Evolutionary conservation across 1,139 yeast species (phyloP).

Genomic region (Debaryomycetaceae sp.): DNA sequence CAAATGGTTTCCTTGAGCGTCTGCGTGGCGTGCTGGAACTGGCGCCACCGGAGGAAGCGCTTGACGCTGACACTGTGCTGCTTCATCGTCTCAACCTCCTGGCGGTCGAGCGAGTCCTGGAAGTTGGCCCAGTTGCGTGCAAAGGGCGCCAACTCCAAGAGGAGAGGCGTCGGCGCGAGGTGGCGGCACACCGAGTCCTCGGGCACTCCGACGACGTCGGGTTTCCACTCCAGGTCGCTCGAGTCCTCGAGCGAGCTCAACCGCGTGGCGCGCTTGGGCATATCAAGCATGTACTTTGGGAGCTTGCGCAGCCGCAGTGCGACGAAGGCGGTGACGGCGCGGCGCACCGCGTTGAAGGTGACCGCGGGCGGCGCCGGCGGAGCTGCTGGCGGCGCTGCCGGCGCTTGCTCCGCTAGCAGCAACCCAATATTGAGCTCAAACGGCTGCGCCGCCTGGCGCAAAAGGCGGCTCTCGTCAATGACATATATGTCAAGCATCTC

Average conservation of each 20-base stretch:
- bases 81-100: constrained; percentile 18
- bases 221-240: constrained; percentile 10
- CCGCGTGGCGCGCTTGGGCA: constrained; percentile 16
- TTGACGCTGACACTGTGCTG: constrained; percentile 23
- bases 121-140: constrained; percentile 32
- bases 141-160: constrained; percentile 31
- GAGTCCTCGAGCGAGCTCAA: constrained; percentile 9
- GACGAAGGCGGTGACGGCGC: constrained; percentile 16
- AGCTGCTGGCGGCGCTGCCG: constrained; percentile 5
- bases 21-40: constrained; percentile 24
- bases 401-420: constrained; percentile 11
- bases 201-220: constrained; percentile 22
- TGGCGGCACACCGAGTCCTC: constrained; percentile 20
- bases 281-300: constrained; percentile 16
- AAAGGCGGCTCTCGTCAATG: constrained; percentile 21
- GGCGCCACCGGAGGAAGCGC: constrained; percentile 31
- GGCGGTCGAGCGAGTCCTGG: constrained; percentile 24
- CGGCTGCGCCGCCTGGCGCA: constrained; percentile 21
- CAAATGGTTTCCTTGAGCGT: constrained; percentile 6
- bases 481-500: constrained; percentile 33
- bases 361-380: constrained; percentile 3
- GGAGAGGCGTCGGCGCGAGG: constrained; percentile 16
- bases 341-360: constrained; percentile 15
- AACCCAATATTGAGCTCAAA: constrained; percentile 37
- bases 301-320: constrained; percentile 24